Percentiles rank a stretch among this genome's conserved stretches.
Evolutionary conservation across 192 early-diverging fungal genomes (phyloP).

Genomic region (Gaertneriomyces sp.): DNA sequence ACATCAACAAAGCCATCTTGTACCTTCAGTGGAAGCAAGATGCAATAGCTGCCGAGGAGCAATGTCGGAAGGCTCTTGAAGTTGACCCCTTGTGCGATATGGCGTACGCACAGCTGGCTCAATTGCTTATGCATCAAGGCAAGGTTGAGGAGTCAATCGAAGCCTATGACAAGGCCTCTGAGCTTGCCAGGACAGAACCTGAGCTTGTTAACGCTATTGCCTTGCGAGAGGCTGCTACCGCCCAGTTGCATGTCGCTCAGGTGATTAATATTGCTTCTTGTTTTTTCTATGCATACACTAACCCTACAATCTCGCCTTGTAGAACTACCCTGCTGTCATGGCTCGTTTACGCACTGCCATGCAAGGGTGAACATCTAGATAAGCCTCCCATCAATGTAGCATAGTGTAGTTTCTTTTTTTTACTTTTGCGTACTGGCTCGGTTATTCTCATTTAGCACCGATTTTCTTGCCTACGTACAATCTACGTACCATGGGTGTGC

Average conservation of each 20-base stretch:
- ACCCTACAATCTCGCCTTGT: constrained; percentile 26
- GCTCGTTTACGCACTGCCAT: constrained; percentile 15
- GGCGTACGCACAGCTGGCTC: constrained; percentile 79
- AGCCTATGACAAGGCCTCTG: constrained; percentile 72
- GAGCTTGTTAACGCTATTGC: constrained; percentile 80
- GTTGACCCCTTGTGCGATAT: constrained; percentile 96
- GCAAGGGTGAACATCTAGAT: neutral
- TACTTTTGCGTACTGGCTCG: no score
- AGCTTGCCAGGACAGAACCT: constrained; percentile 81
- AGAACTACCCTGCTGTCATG: constrained; percentile 18
- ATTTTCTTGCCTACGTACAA: no score
- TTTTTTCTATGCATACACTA: constrained; percentile 18
- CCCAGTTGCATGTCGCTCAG: constrained; percentile 13
- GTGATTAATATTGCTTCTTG: neutral
- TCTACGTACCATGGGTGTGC: no score
- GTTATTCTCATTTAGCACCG: no score
- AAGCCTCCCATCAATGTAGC: neutral
- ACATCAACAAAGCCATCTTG: constrained; percentile 86
- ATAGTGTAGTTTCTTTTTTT: neutral
- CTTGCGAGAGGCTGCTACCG: constrained; percentile 36
- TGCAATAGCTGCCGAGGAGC: constrained; percentile 64
- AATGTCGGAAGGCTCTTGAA: constrained; percentile 77
- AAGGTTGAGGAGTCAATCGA: constrained; percentile 79
- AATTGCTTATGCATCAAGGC: constrained; percentile 60
- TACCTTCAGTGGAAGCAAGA: constrained; percentile 74